Base-by-base conservation (phyloP, 108 stramenopile genomes). In the Conticribra guillardii region DNA sequence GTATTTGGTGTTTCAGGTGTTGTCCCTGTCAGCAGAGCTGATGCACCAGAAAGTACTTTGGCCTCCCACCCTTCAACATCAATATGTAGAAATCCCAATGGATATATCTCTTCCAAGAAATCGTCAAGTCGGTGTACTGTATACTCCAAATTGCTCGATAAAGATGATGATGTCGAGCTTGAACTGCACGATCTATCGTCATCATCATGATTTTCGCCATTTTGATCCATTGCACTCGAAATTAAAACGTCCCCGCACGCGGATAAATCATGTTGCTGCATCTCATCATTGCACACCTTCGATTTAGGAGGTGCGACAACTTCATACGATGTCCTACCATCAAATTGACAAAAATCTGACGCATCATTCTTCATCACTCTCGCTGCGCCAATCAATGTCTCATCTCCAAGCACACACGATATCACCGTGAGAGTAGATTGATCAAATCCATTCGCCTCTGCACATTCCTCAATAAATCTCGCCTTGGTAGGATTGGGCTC, bases 41-140 rank as follows among this genome's bases (percentile, higher is more conserved):
- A 45, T 54, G 79, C 79, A 17, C 72, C 72, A 14, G 34, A n/a
- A 18, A 80, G 49, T 2, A 47, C 79, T 1, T 33, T 51, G 17
- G 79, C 67, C 31, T 80, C 79, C 69, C 69, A 80, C 2, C 79
- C 79, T 32, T 80, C 79, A 3, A 80, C 63, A 32, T 80, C 79
- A 7, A 80, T 48, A 17, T 80, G 68, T 30, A 80, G 27, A 56
- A 80, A 57, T 41, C 77, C 77, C 27, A 76, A 32, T 9, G 67
- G 67, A 52, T 73, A 62, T 46, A 73, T 73, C 3, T 45, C 21
- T 24, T 73, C 71, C 31, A 47, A 73, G 31, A 62, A 73, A 44
- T 73, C 71, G 31, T 73, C 71, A 8, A 73, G 62, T 56, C 54
- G 50, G n/a, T 53, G 53, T n/a, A 75, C 49, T 24, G 67, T 60